Conservation (phyloP, 805 yeast species). For the Tetrapisispora namnaoensis region DNA sequence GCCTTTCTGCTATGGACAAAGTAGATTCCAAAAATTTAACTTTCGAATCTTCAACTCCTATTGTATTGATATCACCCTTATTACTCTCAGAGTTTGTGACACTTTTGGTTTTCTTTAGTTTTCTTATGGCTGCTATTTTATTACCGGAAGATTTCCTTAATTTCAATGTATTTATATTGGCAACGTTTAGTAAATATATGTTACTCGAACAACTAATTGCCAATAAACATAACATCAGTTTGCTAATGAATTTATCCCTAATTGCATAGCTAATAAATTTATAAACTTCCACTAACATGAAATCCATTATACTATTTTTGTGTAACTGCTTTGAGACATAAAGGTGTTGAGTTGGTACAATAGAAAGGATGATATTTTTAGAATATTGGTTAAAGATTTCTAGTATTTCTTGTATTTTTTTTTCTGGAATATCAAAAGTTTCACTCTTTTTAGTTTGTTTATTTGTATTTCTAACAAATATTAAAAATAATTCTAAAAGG, state of each 20-base stretch:
- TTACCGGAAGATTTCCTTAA: conserved; percentile 30
- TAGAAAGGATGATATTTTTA: conserved; percentile 44
- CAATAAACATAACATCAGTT: conserved; percentile 61
- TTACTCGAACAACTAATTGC: conserved; percentile 71
- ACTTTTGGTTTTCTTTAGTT: conserved; percentile 9
- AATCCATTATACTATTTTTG: background rate
- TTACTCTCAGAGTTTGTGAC: background rate
- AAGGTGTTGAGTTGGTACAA: conserved; percentile 41
- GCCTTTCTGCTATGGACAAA: no score
- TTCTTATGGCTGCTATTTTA: conserved; percentile 7
- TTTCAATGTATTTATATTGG: conserved; percentile 35
- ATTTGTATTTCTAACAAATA: background rate
- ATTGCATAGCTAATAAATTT: conserved; percentile 52
- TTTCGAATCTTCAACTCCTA: background rate
- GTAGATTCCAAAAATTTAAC: background rate
- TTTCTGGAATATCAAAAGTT: background rate
- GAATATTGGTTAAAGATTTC: conserved; percentile 20
- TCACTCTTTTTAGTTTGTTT: background rate
- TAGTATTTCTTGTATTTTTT: background rate
- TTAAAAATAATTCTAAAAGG: conserved; percentile 40
- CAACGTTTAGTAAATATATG: conserved; percentile 75
- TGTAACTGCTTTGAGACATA: conserved; percentile 30
- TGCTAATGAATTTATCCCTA: conserved; percentile 70
- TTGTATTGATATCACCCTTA: background rate
- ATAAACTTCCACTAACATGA: conserved; percentile 9